Evolutionary conservation across 352 stramenopile species (phyloP), one percentile per base, ranked within the genome.

Genomic region (Phytophthora cactorum): DNA sequence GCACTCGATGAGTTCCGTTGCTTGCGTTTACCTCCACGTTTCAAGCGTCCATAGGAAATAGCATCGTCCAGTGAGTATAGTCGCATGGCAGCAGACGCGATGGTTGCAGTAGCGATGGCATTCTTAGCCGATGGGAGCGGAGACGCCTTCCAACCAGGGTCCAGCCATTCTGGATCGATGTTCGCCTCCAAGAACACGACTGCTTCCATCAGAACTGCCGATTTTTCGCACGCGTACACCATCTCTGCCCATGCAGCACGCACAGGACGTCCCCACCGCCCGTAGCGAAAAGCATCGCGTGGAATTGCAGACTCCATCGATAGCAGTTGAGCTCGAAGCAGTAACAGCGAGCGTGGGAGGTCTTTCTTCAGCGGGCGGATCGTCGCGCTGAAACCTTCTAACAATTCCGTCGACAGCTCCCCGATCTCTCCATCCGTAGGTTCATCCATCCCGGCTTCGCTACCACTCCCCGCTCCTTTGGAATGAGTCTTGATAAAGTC

Each of bases 41-140:
- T 91, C 44, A 82, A 66, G 27, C 86, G 81, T 22, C 90, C 75
- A 34, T 93, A 96, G 14, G 72, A 78, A 51, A 96, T 75, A 0
- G 83, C 88, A 32, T 96, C 86, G 45, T 96, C 88, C 28, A 96
- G 59, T 1, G 88, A 86, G 62, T 90, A 90, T 3, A 95, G 32
- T 12, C 86, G 82, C 82, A 94, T 87, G 0, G 86, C 86, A 29
- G 77, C 77, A 2, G 84, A 94, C 7, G 88, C 86, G 46, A 94
- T 83, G 1, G 86, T 96, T 1, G 79, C 79, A 14, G 60, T 86
- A 22, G 70, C 57, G 36, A 93, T 72, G 4, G 84, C 78, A 36
- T 79, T 84, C 46, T 86, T 82, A 10, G 83, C 79, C 3, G 84
- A 88, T 32, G 85, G 82, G 34, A 93, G 61, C 8, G 75, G 77